Percentiles rank a stretch among this genome's conserved stretches.
phyloP scores from a whole-genome alignment of 257 asterid genomes.

The Fraxinus americana region DNA sequence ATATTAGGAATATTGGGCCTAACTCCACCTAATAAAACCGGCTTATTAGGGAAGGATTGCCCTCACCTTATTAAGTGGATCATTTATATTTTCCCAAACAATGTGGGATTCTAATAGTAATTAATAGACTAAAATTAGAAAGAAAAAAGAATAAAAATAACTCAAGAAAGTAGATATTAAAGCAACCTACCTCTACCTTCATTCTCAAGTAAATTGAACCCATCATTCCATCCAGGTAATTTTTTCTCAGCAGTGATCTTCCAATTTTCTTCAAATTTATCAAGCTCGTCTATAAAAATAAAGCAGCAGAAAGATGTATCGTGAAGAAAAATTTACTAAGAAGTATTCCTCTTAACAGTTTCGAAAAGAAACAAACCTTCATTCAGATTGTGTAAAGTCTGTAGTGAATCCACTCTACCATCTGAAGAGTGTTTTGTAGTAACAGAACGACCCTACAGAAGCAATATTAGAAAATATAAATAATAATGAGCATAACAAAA shows the following conservation, averaged over 20 bases:
- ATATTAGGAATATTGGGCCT: no score
- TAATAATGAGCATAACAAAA: not conserved
- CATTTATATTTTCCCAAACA: no score
- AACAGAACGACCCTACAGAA: constrained; percentile 67
- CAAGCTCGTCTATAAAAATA: constrained; percentile 61
- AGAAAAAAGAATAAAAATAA: not conserved
- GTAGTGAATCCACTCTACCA: constrained; percentile 62
- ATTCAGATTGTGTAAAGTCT: constrained; percentile 82
- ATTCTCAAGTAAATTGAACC: constrained; percentile 60
- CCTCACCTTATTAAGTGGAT: no score
- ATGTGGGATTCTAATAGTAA: no score
- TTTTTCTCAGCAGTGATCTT: constrained; percentile 58
- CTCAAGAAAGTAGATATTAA: constrained; percentile 2
- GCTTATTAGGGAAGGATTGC: no score
- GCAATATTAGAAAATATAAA: constrained; percentile 8
- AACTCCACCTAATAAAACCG: no score
- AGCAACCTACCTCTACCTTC: constrained; percentile 55
- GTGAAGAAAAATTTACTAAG: not conserved
- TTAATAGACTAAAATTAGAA: not conserved
- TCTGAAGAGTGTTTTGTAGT: constrained; percentile 53
- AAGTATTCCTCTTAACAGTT: no score
- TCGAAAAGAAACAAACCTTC: constrained; percentile 52
- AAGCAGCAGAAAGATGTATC: constrained; percentile 14
- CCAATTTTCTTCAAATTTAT: constrained; percentile 76
- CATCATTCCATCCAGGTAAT: constrained; percentile 68